These are phyloP conservation scores for Myochromella boudieri DNA, from an alignment of 768 basidiomycete species.

Conservation along the genomic window DNA sequence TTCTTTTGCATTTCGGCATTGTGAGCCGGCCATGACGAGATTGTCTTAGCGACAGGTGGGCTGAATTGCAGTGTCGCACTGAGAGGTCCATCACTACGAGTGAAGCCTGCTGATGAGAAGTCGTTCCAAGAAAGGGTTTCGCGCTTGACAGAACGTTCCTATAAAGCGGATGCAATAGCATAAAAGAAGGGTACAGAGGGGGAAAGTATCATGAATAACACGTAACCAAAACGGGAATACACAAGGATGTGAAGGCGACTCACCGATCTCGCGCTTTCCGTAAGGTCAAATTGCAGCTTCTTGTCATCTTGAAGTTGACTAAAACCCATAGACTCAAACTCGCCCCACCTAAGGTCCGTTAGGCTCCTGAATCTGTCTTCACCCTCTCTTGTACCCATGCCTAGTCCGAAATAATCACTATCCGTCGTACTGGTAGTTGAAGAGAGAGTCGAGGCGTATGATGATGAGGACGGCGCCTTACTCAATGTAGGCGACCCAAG, in stretches of 20 bases:
- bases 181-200: background rate
- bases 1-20: constrained; percentile 73
- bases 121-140: constrained; percentile 89
- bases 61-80: constrained; percentile 83
- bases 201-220: background rate
- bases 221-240: background rate
- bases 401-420: constrained; percentile 36
- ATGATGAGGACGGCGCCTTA: constrained; percentile 39
- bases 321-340: constrained; percentile 87
- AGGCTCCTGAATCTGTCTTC: constrained; percentile 78
- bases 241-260: constrained; percentile 16
- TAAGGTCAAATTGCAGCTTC: constrained; percentile 91
- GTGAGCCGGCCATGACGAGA: constrained; percentile 73
- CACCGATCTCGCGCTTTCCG: constrained; percentile 77
- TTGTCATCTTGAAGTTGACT: constrained; percentile 55
- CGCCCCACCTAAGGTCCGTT: constrained; percentile 89
- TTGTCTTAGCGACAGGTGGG: constrained; percentile 41
- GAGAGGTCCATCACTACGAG: constrained; percentile 73
- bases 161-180: background rate
- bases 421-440: constrained; percentile 28
- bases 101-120: constrained; percentile 82
- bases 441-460: constrained; percentile 36
- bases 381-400: constrained; percentile 37
- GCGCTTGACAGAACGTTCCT: constrained; percentile 74
- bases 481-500: constrained; percentile 30